phyloP scores from a whole-genome alignment of 1,284 basidiomycete genomes.

The Melanopsichium pennsylvanicum region DNA sequence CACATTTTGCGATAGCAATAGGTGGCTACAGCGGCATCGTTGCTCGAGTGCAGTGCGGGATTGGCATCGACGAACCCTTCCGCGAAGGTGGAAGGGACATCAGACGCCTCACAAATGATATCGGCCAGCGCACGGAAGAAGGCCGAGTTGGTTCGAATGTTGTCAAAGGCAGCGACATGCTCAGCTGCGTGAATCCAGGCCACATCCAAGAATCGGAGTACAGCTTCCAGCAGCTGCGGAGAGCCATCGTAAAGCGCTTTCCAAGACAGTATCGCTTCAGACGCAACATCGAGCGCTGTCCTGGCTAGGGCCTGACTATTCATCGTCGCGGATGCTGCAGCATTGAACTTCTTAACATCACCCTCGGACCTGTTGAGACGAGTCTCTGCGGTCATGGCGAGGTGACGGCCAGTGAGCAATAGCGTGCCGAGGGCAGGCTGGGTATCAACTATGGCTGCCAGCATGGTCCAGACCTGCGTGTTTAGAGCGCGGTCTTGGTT shows the following conservation, averaged over 20 bases:
- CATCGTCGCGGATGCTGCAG: slow-evolving; percentile 17
- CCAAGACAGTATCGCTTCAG: slow-evolving; percentile 75
- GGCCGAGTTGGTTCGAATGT: slow-evolving; percentile 70
- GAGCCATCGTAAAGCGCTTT: slow-evolving; percentile 68
- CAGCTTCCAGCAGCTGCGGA: slow-evolving; percentile 77
- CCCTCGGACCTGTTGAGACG: slow-evolving; percentile 36
- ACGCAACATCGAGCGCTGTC: slow-evolving; percentile 69
- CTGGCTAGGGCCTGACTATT: slow-evolving; percentile 37
- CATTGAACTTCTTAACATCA: slow-evolving; percentile 47
- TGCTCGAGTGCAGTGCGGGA: slow-evolving; percentile 63
- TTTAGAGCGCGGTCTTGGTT: slow-evolving; percentile 75
- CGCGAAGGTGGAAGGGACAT: slow-evolving; percentile 64
- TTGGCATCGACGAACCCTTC: slow-evolving; percentile 16
- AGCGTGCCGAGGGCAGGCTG: slow-evolving; percentile 86
- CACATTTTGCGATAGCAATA: slow-evolving; percentile 75
- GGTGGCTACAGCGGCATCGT: slow-evolving; percentile 66
- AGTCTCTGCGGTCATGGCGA: slow-evolving; percentile 62
- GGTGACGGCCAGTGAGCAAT: slow-evolving; percentile 77
- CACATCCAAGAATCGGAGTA: slow-evolving; percentile 79
- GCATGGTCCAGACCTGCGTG: slow-evolving; percentile 81
- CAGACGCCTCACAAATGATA: slow-evolving; percentile 74
- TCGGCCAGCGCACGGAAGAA: slow-evolving; percentile 75
- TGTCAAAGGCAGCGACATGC: slow-evolving; percentile 73
- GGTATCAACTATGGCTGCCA: slow-evolving; percentile 80
- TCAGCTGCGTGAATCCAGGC: slow-evolving; percentile 85